phyloP scores from a whole-genome alignment of 768 basidiomycete species.

The Gautieria morchelliformis region DNA sequence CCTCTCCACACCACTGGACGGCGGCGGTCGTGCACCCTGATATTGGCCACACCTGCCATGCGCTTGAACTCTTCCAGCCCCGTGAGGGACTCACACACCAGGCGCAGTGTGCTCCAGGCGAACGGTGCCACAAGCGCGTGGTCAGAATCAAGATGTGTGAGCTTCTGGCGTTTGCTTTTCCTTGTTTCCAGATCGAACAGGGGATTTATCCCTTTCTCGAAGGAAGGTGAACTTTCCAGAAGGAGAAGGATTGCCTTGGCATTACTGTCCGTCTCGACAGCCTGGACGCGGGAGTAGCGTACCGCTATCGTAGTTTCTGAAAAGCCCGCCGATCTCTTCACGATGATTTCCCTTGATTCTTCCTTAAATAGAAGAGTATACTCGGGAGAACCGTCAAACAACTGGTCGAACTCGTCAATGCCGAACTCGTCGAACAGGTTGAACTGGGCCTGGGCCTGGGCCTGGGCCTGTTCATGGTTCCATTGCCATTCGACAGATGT shows the following conservation, averaged over 20 bases:
- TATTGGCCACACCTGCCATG: constrained; percentile 29
- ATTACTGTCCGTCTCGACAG: background rate
- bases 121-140: constrained; percentile 41
- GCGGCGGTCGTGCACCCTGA: constrained; percentile 22
- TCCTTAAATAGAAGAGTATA: background rate
- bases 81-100: constrained; percentile 29
- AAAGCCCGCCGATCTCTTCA: background rate
- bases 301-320: background rate
- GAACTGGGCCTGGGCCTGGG: no score
- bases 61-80: constrained; percentile 31
- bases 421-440: no score
- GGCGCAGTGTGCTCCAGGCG: constrained; percentile 40
- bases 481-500: constrained; percentile 49
- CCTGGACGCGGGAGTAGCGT: background rate
- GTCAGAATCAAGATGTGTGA: constrained; percentile 4
- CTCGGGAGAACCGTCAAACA: background rate
- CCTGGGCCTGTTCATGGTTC: constrained; percentile 1
- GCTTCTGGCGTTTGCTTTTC: constrained; percentile 25
- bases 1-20: constrained; percentile 20
- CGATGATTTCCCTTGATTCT: background rate
- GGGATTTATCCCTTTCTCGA: no score
- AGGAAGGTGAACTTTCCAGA: background rate
- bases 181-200: no score
- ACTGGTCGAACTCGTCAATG: no score
- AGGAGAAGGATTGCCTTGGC: background rate